These are phyloP conservation scores for Drosera capensis DNA, from an alignment of 148 eudicot genomes.

Conservation along the genomic window DNA sequence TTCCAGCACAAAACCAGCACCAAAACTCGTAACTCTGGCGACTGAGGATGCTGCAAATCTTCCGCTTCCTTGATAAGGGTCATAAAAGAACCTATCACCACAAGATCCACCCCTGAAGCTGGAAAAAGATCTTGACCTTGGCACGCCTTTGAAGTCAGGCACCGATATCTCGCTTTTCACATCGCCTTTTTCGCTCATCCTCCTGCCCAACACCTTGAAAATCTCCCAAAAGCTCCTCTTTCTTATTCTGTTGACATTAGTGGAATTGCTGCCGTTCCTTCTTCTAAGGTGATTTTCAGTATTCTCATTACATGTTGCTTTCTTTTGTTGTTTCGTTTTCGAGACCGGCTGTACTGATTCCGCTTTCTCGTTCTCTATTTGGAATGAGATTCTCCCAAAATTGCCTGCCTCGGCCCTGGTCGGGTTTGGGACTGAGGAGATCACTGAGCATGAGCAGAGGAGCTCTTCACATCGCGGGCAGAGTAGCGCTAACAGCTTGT, in stretches of 20 bases:
- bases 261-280: slow-evolving; percentile 42
- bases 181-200: slow-evolving; percentile 15
- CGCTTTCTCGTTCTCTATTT: slow-evolving; percentile 55
- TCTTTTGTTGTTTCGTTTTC: slow-evolving; percentile 4
- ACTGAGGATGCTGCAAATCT: slow-evolving; percentile 30
- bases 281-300: slow-evolving; percentile 26
- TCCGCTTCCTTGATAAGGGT: slow-evolving; percentile 25
- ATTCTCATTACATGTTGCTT: slow-evolving; percentile 1
- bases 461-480: slow-evolving; percentile 81
- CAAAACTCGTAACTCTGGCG: slow-evolving; percentile 58
- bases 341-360: not conserved
- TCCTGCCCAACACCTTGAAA: slow-evolving; percentile 52
- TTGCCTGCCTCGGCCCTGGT: slow-evolving; percentile 25
- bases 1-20: slow-evolving; percentile 33
- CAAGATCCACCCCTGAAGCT: slow-evolving; percentile 49
- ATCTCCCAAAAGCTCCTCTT: slow-evolving; percentile 55
- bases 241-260: slow-evolving; percentile 14
- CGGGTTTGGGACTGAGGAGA: slow-evolving; percentile 29
- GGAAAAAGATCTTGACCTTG: slow-evolving; percentile 74
- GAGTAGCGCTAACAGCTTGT: slow-evolving; percentile 43
- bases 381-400: slow-evolving; percentile 64
- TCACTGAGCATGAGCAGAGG: slow-evolving; percentile 52
- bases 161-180: slow-evolving; percentile 22
- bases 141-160: slow-evolving; percentile 21
- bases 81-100: slow-evolving; percentile 20